Conservation (phyloP, 1,284 basidiomycete species). For the Apiotrichum laibachii region DNA sequence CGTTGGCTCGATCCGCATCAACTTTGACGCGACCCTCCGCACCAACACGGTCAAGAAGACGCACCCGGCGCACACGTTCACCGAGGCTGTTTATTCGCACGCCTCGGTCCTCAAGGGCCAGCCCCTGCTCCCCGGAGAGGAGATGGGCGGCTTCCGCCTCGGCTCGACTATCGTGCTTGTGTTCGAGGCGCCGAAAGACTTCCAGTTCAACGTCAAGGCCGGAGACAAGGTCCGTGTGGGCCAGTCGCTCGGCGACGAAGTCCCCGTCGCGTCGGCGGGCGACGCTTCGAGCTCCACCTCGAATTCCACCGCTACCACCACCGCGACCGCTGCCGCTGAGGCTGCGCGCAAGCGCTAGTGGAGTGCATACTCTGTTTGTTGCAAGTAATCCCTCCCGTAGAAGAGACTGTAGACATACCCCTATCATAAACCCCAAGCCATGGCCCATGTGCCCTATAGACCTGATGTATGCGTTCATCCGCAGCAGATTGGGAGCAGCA, state of each 20-base stretch:
- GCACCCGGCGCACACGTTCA: conserved; percentile 82
- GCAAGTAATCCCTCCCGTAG: no score
- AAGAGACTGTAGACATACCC: no score
- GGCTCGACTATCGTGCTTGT: conserved; percentile 96
- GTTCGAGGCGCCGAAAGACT: conserved; percentile 86
- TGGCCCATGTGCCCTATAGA: neutral
- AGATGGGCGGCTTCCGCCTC: conserved; percentile 96
- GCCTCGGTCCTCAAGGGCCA: conserved; percentile 86
- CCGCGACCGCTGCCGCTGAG: no score
- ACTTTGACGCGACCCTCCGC: conserved; percentile 87
- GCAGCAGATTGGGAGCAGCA: no score
- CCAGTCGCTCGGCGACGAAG: conserved; percentile 54
- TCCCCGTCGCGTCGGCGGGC: neutral
- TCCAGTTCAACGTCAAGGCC: conserved; percentile 73
- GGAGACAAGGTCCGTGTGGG: conserved; percentile 90
- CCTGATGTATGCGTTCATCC: no score
- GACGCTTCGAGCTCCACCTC: neutral
- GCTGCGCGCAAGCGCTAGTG: no score
- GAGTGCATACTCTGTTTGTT: no score
- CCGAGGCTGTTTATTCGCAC: conserved; percentile 82
- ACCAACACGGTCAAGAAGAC: conserved; percentile 71
- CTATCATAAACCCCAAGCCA: neutral
- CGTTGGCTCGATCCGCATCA: conserved; percentile 93
- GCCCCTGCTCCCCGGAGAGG: conserved; percentile 79
- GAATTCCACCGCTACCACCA: neutral